Conservation (phyloP, 2,329 filamentous ascomycete species). For the Cercospora canescens region DNA sequence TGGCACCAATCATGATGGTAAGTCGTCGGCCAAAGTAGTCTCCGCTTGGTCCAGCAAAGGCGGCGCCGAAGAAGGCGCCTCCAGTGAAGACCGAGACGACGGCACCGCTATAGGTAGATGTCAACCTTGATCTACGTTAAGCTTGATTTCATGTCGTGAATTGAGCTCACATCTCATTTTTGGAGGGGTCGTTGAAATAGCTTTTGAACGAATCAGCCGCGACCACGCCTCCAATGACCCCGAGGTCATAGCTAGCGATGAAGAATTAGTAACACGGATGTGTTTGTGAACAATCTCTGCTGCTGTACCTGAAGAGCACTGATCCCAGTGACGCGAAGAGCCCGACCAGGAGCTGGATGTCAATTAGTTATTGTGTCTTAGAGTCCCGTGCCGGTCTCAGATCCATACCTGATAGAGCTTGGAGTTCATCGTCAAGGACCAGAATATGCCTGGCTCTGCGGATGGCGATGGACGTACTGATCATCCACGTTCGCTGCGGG, state of each 20-base stretch:
- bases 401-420: neutral
- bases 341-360: neutral
- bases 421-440: neutral
- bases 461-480: neutral
- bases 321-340: conserved; percentile 6
- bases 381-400: neutral
- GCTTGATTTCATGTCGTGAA: neutral
- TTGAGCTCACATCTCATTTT: neutral
- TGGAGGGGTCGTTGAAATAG: neutral
- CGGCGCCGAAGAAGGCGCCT: conserved; percentile 70
- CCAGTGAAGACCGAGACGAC: conserved; percentile 78
- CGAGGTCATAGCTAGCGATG: neutral
- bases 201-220: neutral
- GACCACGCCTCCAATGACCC: conserved; percentile 1
- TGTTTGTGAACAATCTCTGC: neutral
- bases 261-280: neutral
- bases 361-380: neutral
- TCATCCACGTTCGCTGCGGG: neutral
- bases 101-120: too few species aligned
- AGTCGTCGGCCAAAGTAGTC: conserved; percentile 67
- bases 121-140: neutral
- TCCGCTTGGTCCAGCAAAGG: conserved; percentile 62
- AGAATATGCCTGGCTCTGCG: neutral
- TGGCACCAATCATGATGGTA: conserved; percentile 69
- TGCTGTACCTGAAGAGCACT: conserved; percentile 1